Evolutionary conservation across 31 red algal genomes (phyloP), one percentile per base, ranked within the genome.

Genomic region (Porphyra umbilicalis): DNA sequence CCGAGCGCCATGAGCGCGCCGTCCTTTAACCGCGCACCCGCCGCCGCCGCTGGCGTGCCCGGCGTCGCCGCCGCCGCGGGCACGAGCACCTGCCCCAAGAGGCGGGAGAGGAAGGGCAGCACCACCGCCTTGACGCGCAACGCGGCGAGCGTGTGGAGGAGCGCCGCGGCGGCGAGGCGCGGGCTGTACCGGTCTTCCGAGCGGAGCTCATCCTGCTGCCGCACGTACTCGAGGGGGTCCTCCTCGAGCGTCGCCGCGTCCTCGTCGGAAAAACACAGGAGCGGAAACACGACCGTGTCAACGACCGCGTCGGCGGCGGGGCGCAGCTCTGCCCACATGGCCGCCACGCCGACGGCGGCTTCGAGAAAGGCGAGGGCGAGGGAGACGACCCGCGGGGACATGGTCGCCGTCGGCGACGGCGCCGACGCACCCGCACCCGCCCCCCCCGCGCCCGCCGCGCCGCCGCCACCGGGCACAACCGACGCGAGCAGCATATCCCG

Each of bases 211-310:
- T 86, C 82, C 74, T 88, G 86, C 78, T 96, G 89, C 34, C 94
- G 90, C 9, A 96, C 91, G 81, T 96, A 96, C 78, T 92, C 94
- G 85, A 82, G 79, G 6, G 94, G 94, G 82, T 96, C 94, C 34
- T 38, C 80, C 57, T 75, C 34, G 89, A 90, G 92, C 33, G 82
- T 40, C 36, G 90, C 94, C 76, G 79, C 79, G 81, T 96, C 94
- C 75, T 75, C 76, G 34, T 92, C 89, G 36, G 80, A 80, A 82
- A 92, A 90, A 77, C 90, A 96, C 46, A 96, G 81, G 68, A 92
- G 92, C 38, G 94, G 87, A 42, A 92, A 96, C n/a, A 93, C 82
- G 20, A 90, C 75, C 34, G 79, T 68, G 82, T 79, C 82, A 32
- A 96, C 57, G 77, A 96, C 77, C 32, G 79, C 79, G 33, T 85